These are phyloP conservation scores for Leptographium procerum DNA, from an alignment of 2,329 filamentous ascomycete species.

Conservation along the genomic window DNA sequence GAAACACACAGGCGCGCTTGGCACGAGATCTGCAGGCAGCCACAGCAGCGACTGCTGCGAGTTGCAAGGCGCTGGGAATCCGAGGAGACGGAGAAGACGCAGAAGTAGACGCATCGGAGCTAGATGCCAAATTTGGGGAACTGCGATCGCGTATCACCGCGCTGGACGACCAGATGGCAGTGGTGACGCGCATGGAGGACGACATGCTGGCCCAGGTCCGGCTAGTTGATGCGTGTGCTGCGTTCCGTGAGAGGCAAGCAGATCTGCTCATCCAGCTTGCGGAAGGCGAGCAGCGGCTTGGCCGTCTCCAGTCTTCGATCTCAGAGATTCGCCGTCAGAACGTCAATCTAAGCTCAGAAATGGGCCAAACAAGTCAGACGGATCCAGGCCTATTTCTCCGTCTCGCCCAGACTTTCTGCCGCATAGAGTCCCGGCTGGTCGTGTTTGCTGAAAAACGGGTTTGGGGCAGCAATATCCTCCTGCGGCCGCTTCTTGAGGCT, in stretches of 20 bases:
- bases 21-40: neutral
- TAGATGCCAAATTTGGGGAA: too few species aligned
- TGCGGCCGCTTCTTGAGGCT: neutral
- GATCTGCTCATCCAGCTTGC: neutral
- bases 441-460: neutral
- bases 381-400: neutral
- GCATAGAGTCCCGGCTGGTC: neutral
- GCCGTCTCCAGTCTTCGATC: neutral
- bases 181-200: too few species aligned
- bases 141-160: neutral
- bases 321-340: neutral
- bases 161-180: neutral
- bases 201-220: neutral
- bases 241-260: neutral
- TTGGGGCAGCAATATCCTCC: neutral
- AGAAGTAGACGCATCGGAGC: too few species aligned
- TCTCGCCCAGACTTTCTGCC: neutral
- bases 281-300: neutral
- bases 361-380: too few species aligned
- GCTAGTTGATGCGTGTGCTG: neutral
- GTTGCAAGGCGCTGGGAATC: neutral
- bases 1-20: neutral
- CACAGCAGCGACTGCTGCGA: neutral
- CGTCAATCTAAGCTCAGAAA: too few species aligned
- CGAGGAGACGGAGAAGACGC: neutral